Evolutionary conservation across 305 asterid species (phyloP), one percentile per base, ranked within the genome.

Genomic region (Salvia sclarea): DNA sequence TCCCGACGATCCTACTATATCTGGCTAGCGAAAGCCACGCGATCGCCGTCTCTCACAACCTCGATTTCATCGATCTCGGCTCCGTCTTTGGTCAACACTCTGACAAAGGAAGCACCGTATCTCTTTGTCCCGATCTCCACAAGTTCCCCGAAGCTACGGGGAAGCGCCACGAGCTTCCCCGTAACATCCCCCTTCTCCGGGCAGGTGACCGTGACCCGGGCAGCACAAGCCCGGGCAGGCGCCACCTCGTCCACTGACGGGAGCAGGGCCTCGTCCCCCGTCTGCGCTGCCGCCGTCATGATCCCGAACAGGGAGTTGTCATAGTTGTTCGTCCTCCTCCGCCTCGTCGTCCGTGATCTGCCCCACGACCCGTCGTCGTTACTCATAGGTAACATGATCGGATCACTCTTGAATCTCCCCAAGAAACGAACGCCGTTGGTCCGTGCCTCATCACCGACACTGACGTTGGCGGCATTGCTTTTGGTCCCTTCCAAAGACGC

Each of bases 11-110:
- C 18, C 72, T 74, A 30, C 31, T 58, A 65, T 71, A 78, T 5
- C 81, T 68, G 12, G 24, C 74, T 68, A 8, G 56, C 75, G 59
- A 93, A 91, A 74, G 86, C 76, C 65, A 93, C 37, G 67, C 75
- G 84, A 75, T 93, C 98, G 0, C 90, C 96, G 17, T 93, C 97
- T 76, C 96, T 82, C 5, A 93, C 78, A 43, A 88, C 68, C 69
- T 76, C 85, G 0, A 90, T 77, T 14, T 66, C 74, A 3, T 90
- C 95, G 6, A 93, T 70, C 43, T 71, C 84, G n/a, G 96, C 89
- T 25, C 96, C 96, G 0, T 78, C 85, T 64, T 43, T 77, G 60
- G 62, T 84, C 73, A 75, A 18, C 38, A 88, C 72, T 49, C 83
- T 90, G 6, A 55, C 74, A 2, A 84, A 79, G 22, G 44, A 65